A percentile compares a stretch with the other conserved stretches of the same genome.
phyloP scores from a whole-genome alignment of 2,329 filamentous ascomycete genomes.

The Ascocoryne sarcoides region DNA sequence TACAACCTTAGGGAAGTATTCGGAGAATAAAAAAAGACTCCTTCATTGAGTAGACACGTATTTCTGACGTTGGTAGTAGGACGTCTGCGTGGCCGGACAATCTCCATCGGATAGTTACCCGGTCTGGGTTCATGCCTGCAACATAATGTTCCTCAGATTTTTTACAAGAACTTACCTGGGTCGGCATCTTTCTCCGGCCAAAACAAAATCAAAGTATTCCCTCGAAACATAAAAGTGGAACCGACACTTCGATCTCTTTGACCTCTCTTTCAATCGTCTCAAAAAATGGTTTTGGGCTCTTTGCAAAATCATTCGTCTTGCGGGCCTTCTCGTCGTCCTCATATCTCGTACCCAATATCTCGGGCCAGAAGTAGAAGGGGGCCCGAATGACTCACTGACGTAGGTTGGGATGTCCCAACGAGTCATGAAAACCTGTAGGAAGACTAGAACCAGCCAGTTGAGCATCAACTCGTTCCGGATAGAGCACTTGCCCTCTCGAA shows the following conservation, averaged over 20 bases:
- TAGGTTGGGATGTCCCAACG: slow-evolving; percentile 72
- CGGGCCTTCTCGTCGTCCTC: slow-evolving; percentile 53
- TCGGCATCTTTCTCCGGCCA: too few relatives aligned
- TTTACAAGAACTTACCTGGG: too few relatives aligned
- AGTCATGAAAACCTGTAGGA: slow-evolving; percentile 87
- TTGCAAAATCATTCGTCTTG: slow-evolving; percentile 53
- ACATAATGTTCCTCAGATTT: too few relatives aligned
- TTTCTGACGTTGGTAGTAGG: too few relatives aligned
- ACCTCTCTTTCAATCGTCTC: slow-evolving; percentile 64
- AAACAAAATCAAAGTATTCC: slow-evolving; percentile 20
- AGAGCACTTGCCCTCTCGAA: slow-evolving; percentile 69
- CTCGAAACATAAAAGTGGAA: background rate
- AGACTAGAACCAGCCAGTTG: background rate
- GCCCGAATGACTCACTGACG: slow-evolving; percentile 96
- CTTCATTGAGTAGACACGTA: too few relatives aligned
- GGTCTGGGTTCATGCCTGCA: too few relatives aligned
- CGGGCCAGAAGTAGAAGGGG: slow-evolving; percentile 91
- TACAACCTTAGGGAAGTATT: too few relatives aligned
- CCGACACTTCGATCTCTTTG: slow-evolving; percentile 44
- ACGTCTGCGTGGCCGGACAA: too few relatives aligned
- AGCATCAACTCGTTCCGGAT: background rate
- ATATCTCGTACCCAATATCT: slow-evolving; percentile 74
- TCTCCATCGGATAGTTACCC: too few relatives aligned
- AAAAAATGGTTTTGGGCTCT: slow-evolving; percentile 64
- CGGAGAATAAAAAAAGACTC: too few relatives aligned